Evolutionary conservation across 2,329 filamentous ascomycete genomes (phyloP).

Genomic region (Neocatenulostroma microsporum): DNA sequence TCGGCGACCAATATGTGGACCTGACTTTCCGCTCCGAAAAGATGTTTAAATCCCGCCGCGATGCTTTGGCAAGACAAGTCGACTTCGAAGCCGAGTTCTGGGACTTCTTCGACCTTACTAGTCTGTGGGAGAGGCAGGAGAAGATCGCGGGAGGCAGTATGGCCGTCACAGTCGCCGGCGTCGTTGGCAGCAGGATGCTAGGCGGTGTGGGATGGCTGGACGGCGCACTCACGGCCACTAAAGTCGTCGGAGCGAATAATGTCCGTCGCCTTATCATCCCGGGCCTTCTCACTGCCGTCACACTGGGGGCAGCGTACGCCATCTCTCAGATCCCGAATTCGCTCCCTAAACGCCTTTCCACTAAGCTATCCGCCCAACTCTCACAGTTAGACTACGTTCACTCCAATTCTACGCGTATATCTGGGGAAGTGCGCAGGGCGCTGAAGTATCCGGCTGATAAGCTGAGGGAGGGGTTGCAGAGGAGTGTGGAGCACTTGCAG

Average conservation of each 20-base stretch:
- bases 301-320: conserved; percentile 70
- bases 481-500: conserved; percentile 72
- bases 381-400: conserved; percentile 86
- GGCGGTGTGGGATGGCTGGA: conserved; percentile 86
- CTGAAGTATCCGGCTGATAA: conserved; percentile 81
- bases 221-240: conserved; percentile 71
- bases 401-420: conserved; percentile 75
- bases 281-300: conserved; percentile 63
- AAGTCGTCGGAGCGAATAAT: conserved; percentile 72
- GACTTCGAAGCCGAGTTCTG: conserved; percentile 79
- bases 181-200: conserved; percentile 71
- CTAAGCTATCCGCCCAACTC: conserved; percentile 76
- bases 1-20: conserved; percentile 78
- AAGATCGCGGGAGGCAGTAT: conserved; percentile 91
- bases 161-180: conserved; percentile 83
- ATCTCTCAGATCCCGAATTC: conserved; percentile 82
- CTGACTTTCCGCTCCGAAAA: conserved; percentile 83
- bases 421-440: conserved; percentile 77
- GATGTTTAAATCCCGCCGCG: conserved; percentile 83
- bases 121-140: conserved; percentile 80
- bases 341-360: conserved; percentile 73
- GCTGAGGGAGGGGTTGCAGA: conserved; percentile 72
- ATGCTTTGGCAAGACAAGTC: conserved; percentile 74
- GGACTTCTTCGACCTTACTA: conserved; percentile 88
- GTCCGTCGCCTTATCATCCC: conserved; percentile 73